A percentile compares a stretch with the other conserved stretches of the same genome.
Conservation (phyloP, 129 eudicot genomes). For the Erigeron canadensis region DNA sequence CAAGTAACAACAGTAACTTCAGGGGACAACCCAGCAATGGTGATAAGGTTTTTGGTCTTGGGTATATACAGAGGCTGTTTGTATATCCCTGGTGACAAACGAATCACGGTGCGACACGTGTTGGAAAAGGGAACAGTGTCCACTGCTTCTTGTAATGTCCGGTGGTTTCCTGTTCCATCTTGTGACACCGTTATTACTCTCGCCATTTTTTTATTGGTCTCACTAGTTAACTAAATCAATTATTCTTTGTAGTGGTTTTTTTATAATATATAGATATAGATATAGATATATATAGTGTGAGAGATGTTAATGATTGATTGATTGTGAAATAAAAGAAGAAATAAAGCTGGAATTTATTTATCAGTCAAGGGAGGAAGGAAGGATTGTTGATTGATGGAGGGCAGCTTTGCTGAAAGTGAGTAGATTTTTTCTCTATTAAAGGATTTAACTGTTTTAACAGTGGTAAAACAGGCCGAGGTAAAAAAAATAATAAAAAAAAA, state of each 20-base stretch:
- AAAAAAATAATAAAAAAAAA: too few species aligned
- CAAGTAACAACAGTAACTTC: constrained; percentile 70
- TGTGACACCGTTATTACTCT: constrained; percentile 60
- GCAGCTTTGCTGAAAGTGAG: too few species aligned
- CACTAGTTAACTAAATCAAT: too few species aligned
- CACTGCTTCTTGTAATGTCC: constrained; percentile 77
- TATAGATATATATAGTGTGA: not conserved
- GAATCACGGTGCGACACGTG: constrained; percentile 62
- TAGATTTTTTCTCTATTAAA: too few species aligned
- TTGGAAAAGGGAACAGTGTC: constrained; percentile 74
- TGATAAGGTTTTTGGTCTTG: constrained; percentile 77
- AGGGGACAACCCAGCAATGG: constrained; percentile 66
- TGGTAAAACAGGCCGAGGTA: too few species aligned
- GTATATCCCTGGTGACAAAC: constrained; percentile 69
- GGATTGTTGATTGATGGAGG: too few species aligned
- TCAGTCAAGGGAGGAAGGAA: too few species aligned
- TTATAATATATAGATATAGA: too few species aligned
- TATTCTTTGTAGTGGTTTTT: too few species aligned
- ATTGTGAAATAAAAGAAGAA: not conserved
- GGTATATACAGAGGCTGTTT: constrained; percentile 76
- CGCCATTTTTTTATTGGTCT: constrained; percentile 28
- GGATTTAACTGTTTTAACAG: too few species aligned
- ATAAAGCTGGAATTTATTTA: too few species aligned
- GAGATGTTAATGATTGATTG: not conserved
- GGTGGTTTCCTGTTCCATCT: constrained; percentile 64